phyloP scores from a whole-genome alignment of 2,329 filamentous ascomycete species.

The Cytospora piceicola region DNA sequence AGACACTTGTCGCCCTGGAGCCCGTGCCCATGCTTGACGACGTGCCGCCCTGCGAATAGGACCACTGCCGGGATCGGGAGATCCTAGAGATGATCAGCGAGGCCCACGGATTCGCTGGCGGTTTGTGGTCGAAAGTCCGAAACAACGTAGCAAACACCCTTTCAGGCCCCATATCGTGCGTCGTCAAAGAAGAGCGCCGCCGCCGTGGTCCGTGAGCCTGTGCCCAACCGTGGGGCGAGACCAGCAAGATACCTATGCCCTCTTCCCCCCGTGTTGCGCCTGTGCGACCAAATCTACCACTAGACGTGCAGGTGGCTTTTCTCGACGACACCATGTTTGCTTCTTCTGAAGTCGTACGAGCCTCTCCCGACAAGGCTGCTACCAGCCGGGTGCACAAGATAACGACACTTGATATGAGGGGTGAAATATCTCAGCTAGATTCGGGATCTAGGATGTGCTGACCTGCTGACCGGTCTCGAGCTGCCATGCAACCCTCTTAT shows the following conservation, averaged over 20 bases:
- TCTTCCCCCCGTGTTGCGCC: background rate
- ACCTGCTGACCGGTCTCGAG: background rate
- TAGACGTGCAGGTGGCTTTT: constrained; percentile 12
- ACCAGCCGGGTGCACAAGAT: background rate
- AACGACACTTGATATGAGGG: background rate
- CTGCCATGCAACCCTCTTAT: background rate
- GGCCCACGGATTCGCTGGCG: constrained; percentile 1
- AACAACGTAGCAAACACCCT: background rate
- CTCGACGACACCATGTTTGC: constrained; percentile 10
- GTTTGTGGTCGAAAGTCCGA: background rate
- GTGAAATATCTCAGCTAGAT: background rate
- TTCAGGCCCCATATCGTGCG: background rate
- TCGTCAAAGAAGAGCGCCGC: background rate
- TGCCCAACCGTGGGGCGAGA: background rate
- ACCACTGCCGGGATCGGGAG: constrained; percentile 8
- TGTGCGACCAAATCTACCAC: background rate
- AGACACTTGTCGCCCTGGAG: background rate
- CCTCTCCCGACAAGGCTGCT: background rate
- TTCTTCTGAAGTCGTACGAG: constrained; percentile 5
- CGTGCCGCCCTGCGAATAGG: background rate
- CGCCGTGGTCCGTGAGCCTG: background rate
- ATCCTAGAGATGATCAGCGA: background rate
- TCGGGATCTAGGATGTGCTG: too few relatives aligned
- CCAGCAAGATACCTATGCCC: background rate
- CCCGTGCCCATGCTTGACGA: background rate